Evolutionary conservation across 2,329 filamentous ascomycete genomes (phyloP).

Genomic region (Pseudocercospora eumusae): DNA sequence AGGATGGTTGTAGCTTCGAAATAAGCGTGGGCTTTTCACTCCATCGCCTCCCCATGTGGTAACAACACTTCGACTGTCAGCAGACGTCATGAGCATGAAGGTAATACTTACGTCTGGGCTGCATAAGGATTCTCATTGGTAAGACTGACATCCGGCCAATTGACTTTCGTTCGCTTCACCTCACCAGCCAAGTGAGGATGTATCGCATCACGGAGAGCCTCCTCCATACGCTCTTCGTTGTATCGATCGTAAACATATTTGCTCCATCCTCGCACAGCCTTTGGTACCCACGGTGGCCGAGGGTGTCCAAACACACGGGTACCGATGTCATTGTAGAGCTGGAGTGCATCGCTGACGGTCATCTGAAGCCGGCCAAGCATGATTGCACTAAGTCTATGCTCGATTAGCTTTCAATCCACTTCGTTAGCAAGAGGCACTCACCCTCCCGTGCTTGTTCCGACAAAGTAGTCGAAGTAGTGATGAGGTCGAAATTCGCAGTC

Average conservation of each 20-base stretch:
- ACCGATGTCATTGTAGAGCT: conserved; percentile 22
- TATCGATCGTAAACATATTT: conserved; percentile 17
- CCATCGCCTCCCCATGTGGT: conserved; percentile 12
- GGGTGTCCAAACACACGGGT: conserved; percentile 23
- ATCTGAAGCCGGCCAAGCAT: conserved; percentile 31
- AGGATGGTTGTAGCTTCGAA: conserved; percentile 23
- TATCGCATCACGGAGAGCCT: background rate
- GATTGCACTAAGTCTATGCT: conserved; percentile 26
- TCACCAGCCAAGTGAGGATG: background rate
- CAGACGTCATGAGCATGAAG: background rate
- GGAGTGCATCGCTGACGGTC: conserved; percentile 21
- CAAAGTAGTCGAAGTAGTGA: conserved; percentile 33
- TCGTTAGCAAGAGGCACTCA: too few species aligned
- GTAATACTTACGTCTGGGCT: conserved; percentile 15
- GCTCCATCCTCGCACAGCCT: background rate
- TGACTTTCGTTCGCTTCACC: background rate
- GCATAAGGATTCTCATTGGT: conserved; percentile 18
- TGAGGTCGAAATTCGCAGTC: conserved; percentile 22
- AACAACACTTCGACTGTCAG: conserved; percentile 11
- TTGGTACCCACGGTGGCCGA: background rate
- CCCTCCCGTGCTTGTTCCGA: conserved; percentile 30
- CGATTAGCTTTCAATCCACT: background rate
- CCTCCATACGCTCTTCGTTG: background rate
- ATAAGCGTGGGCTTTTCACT: conserved; percentile 8
- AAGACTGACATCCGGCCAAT: background rate